Conservation (phyloP, 2,329 filamentous ascomycete species). For the Cladosporium oxysporum region DNA sequence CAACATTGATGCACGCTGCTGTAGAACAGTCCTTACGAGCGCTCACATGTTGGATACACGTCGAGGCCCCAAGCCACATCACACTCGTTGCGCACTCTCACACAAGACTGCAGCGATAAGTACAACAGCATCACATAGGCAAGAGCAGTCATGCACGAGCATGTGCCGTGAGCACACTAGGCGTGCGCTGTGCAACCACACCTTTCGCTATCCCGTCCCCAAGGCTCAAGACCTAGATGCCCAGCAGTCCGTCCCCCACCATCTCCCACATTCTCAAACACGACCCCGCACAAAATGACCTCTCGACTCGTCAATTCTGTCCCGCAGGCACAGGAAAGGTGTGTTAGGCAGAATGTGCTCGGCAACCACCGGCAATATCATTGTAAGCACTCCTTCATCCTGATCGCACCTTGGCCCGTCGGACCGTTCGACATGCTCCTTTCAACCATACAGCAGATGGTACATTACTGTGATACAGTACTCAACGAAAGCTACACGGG, state of each 20-base stretch:
- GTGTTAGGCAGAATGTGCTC: not conserved
- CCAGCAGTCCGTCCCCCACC: not conserved
- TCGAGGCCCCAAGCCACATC: not conserved
- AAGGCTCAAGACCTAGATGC: slow-evolving; percentile 1
- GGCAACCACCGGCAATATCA: not conserved
- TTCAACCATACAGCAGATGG: not conserved
- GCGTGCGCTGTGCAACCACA: slow-evolving; percentile 4
- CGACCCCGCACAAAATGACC: not conserved
- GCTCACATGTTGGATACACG: not conserved
- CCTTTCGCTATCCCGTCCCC: not conserved
- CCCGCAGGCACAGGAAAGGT: not conserved
- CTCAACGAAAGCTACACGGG: not conserved
- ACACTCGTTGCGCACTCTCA: not conserved
- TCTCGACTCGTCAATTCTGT: not conserved
- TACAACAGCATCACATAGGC: not conserved
- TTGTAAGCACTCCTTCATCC: not conserved
- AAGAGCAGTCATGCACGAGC: not conserved
- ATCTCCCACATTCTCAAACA: slow-evolving; percentile 1
- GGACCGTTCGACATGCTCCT: not conserved
- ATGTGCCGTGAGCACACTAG: not conserved
- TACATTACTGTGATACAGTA: not conserved
- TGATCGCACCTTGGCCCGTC: not conserved
- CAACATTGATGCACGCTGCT: not conserved
- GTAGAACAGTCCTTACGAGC: not conserved
- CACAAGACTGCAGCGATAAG: not conserved